These are phyloP conservation scores for Dothistroma pini DNA, from an alignment of 2,329 filamentous ascomycete species.

Conservation along the genomic window DNA sequence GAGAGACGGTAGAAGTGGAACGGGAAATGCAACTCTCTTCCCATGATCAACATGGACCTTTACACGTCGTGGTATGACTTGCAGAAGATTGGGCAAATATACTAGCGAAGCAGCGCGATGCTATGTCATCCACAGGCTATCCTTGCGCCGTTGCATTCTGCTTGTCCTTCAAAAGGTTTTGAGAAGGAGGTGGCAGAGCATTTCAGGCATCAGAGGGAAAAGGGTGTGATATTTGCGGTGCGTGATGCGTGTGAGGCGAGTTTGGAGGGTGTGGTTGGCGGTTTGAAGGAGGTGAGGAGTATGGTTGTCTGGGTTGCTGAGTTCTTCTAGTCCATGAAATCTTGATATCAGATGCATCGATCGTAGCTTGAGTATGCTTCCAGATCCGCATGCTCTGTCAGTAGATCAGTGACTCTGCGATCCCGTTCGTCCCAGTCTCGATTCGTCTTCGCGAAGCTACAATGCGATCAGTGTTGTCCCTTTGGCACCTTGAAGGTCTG, in stretches of 20 bases:
- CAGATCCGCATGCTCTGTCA: conserved; percentile 17
- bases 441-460: conserved; percentile 19
- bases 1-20: too few relatives aligned
- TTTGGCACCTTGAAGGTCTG: too few relatives aligned
- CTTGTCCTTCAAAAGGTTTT: not conserved
- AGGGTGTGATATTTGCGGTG: not conserved
- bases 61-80: too few relatives aligned
- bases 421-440: conserved; percentile 16
- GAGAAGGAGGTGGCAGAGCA: not conserved
- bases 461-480: not conserved
- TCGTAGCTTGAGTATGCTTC: conserved; percentile 19
- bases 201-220: not conserved
- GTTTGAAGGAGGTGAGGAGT: not conserved
- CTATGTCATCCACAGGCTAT: too few relatives aligned
- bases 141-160: too few relatives aligned
- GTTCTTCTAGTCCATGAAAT: too few relatives aligned
- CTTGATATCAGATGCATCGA: conserved; percentile 3
- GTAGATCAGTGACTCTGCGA: conserved; percentile 11
- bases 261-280: not conserved
- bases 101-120: too few relatives aligned
- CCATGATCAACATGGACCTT: too few relatives aligned
- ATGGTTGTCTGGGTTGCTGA: not conserved
- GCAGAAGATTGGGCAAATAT: too few relatives aligned
- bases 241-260: not conserved
- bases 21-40: too few relatives aligned